These are phyloP conservation scores for Alternaria incomplexa DNA, from an alignment of 2,329 filamentous ascomycete genomes.

Conservation along the genomic window DNA sequence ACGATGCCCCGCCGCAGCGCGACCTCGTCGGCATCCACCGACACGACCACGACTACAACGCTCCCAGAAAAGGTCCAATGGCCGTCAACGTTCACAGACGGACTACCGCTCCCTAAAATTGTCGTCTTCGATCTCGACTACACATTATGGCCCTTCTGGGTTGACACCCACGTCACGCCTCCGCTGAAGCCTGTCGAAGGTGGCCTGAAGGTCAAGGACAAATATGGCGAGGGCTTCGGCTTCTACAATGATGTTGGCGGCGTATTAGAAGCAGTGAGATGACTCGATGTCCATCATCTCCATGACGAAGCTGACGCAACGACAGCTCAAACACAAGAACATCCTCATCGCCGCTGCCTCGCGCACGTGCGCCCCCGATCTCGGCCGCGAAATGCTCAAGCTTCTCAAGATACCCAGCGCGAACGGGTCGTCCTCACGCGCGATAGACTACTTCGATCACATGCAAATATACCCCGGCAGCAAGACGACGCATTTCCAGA, in stretches of 20 bases:
- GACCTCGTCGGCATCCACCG: constrained; percentile 24
- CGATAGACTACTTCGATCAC: constrained; percentile 62
- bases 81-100: constrained; percentile 66
- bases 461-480: constrained; percentile 72
- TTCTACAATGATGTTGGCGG: constrained; percentile 56
- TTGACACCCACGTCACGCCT: constrained; percentile 85
- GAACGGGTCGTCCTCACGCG: constrained; percentile 52
- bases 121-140: constrained; percentile 97
- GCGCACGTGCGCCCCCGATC: constrained; percentile 77
- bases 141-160: constrained; percentile 99
- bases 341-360: constrained; percentile 76
- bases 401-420: constrained; percentile 68
- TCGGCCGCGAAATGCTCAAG: constrained; percentile 81
- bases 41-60: constrained; percentile 42
- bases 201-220: constrained; percentile 59
- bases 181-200: constrained; percentile 65
- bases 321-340: constrained; percentile 51
- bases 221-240: constrained; percentile 53
- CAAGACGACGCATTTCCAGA: constrained; percentile 86
- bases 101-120: constrained; percentile 77
- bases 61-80: constrained; percentile 46
- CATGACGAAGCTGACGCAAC: not conserved
- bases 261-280: constrained; percentile 47
- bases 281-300: not conserved
- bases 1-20: constrained; percentile 41